Conservation (phyloP, 495 filamentous ascomycete genomes). For the Aspergillus conjunctus region DNA sequence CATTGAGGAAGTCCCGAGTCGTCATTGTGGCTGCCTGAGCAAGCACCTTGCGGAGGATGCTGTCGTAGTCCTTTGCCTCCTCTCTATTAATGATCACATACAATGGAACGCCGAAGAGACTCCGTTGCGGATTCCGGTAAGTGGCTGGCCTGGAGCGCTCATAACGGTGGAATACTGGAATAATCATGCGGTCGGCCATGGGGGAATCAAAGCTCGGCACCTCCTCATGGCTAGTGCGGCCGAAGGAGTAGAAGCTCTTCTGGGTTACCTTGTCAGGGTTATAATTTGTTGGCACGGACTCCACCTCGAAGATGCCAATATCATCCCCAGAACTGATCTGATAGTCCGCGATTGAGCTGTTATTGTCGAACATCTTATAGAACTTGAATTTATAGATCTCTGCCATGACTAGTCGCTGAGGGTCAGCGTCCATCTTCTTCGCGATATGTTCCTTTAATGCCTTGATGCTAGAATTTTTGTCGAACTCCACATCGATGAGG, state of each 20-base stretch:
- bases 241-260: conserved; percentile 48
- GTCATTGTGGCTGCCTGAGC: conserved; percentile 61
- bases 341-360: conserved; percentile 64
- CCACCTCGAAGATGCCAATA: conserved; percentile 78
- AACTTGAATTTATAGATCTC: conserved; percentile 82
- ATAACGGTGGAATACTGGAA: conserved; percentile 77
- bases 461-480: conserved; percentile 75
- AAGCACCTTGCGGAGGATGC: conserved; percentile 65
- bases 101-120: conserved; percentile 57
- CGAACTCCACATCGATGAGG: conserved; percentile 79
- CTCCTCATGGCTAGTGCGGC: conserved; percentile 59
- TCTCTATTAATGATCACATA: conserved; percentile 63
- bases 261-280: conserved; percentile 49
- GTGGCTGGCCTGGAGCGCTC: conserved; percentile 51
- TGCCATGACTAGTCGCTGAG: conserved; percentile 63
- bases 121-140: conserved; percentile 38
- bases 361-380: conserved; percentile 78
- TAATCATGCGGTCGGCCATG: conserved; percentile 68
- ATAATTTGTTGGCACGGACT: conserved; percentile 75
- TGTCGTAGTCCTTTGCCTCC: conserved; percentile 60
- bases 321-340: conserved; percentile 63
- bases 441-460: conserved; percentile 76
- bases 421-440: conserved; percentile 60
- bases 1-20: conserved; percentile 60
- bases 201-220: conserved; percentile 61